Conservation (phyloP, 176 grass and related monocot species). For the Rhipidocladum racemiflorum region DNA sequence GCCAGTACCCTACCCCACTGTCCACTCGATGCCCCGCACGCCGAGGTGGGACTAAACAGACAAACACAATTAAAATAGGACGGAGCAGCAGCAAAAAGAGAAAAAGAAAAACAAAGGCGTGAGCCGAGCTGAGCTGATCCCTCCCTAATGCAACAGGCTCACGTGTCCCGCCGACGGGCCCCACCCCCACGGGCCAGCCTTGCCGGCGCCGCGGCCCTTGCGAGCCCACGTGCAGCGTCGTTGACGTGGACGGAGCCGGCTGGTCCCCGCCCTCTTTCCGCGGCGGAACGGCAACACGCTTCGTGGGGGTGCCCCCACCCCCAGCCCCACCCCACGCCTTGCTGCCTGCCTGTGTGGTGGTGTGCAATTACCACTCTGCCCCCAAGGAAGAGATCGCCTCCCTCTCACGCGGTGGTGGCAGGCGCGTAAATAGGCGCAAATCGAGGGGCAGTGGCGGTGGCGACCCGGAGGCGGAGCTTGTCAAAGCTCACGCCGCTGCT, state of each 20-base stretch:
- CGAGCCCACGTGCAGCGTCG: constrained; percentile 47
- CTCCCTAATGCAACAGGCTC: constrained; percentile 36
- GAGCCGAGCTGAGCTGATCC: too few relatives aligned
- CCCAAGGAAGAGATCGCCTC: not conserved
- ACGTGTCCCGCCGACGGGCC: constrained; percentile 35
- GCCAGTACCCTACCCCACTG: too few relatives aligned
- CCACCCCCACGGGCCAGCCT: not conserved
- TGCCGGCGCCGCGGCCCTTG: not conserved
- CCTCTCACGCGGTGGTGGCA: not conserved
- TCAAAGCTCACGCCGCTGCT: constrained; percentile 43
- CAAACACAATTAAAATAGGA: not conserved
- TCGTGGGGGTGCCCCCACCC: constrained; percentile 27
- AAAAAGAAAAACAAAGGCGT: not conserved
- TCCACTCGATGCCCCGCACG: constrained; percentile 1
- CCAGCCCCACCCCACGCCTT: not conserved
- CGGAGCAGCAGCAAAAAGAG: not conserved
- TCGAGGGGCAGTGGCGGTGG: not conserved
- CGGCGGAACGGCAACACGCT: constrained; percentile 26
- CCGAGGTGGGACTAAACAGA: constrained; percentile 24
- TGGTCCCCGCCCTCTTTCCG: not conserved
- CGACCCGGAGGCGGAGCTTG: not conserved
- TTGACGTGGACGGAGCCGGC: constrained; percentile 45
- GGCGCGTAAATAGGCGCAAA: not conserved
- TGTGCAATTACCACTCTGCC: not conserved
- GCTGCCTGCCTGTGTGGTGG: not conserved